Base-by-base conservation (phyloP, 2,329 filamentous ascomycete genomes). In the Xylaria sp. region DNA sequence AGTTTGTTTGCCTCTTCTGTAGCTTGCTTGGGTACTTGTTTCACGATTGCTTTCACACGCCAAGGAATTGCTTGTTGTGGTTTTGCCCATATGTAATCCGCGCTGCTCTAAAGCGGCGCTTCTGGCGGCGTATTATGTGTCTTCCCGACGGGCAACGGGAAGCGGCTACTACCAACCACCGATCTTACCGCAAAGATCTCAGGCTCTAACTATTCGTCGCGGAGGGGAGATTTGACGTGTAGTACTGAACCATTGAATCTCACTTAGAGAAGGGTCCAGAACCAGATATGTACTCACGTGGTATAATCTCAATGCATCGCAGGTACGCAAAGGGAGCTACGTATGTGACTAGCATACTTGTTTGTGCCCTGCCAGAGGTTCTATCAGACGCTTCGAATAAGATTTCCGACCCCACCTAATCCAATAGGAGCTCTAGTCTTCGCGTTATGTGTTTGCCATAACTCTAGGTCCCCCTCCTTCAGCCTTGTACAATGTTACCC, bases 131-230 rank as follows among this genome's bases (percentile, higher is more conserved):
- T n/a, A 25, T 9, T 41, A 31, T 46, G 56, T 31, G 6, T 28
- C 23, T 46, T 58, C 25, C 39, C 39, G 56, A 58, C 56, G 56
- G 56, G 12, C 48, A 58, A 28, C 56, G 56, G 56, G 5, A 31
- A 58, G 18, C 56, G 56, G 56, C 39, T 46, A 39, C 46, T 31
- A 48, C 39, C 56, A n/a, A 46, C 8, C 25, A 28, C 15, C n/a
- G n/a, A 58, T n/a, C 3, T 7, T 1, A 4, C 39, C 23, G 23
- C 9, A 18, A 58, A 31, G 25, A 31, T n/a, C 3, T 44, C 23
- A 5, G 7, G 15, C 31, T 46, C 4, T 48, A 46, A 46, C n/a
- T 20, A 9, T 12, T 46, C 20, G 23, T 20, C 39, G 12, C 25
- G 8, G 39, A 46, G 10, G 23, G 10, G 23, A 9, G 12, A 46